Evolutionary conservation across 2,329 filamentous ascomycete species (phyloP), one percentile per base, ranked within the genome.

Genomic region (Fusarium pilosicola): DNA sequence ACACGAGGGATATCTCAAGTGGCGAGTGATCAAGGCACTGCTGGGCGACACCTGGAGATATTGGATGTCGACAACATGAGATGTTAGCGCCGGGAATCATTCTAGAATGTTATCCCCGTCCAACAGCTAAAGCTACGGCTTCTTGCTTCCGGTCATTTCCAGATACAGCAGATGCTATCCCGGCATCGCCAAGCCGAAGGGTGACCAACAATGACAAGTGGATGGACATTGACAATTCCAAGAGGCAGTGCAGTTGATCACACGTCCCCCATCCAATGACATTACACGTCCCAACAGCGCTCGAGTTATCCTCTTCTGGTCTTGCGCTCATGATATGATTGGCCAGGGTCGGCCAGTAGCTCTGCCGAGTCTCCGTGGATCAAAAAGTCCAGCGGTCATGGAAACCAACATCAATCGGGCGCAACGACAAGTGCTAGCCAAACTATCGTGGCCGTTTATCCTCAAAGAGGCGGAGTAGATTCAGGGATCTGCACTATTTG

Each of bases 241-340:
- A 57, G 71, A 74, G 71, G 71, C 71, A 45, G 60, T 74, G 71
- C 71, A 74, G 14, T 18, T 55, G 56, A 45, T 74, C 71, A 74
- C 60, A 66, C 26, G 44, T 45, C 44, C 39, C 39, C 39, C 26
- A n/a, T 14, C 51, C 62, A 71, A 71, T 71, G 39, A 71, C 24
- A 52, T 46, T 57, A 71, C 45, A 70, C 24, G 38, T 41, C 58
- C 65, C 38, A 39, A 12, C 15, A 65, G 30, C 39, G 38, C 36
- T 46, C 39, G 18, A 62, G 32, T 42, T 48, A 39, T 62, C 46
- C 41, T 39, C 32, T 30, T 62, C 14, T 45, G 32, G 46, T 18
- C 32, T 48, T 61, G 71, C 67, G 62, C 51, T 46, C 28, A 32
- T 22, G 15, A 12, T 8, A 17, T 74, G 57, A 73, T 74, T 74